Evolutionary conservation across 2,329 filamentous ascomycete genomes (phyloP), one percentile per base, ranked within the genome.

Genomic region (Triangularia verruculosa): DNA sequence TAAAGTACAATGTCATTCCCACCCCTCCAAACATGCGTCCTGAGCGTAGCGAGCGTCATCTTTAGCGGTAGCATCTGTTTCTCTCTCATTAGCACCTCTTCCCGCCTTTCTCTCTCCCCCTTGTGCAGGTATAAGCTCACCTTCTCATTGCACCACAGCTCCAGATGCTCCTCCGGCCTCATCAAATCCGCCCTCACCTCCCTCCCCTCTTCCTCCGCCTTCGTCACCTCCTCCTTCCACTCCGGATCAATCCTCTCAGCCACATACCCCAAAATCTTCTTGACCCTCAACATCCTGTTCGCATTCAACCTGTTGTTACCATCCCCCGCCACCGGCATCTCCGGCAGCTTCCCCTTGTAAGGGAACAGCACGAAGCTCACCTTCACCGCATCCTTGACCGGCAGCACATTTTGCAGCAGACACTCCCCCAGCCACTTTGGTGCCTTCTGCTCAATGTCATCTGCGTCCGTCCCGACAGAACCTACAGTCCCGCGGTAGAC

Each of bases 341-440:
- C 84, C 0, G 93, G 92, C 59, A 98, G 79, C 25, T 83, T 78
- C 68, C 92, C 89, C 70, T 91, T 83, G 78, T 86, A 93, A 0
- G 95, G 93, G 70, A 95, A 87, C 24, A 99, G 82, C 15, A 97
- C 85, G 72, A 99, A 99, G 3, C 92, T 93, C n/a, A 98, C 89
- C 81, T 99, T 99, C 70, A 94, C 86, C 1, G 93, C 88, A n/a
- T 98, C 95, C 79, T 98, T 98, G 64, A 83, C 78, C 0, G 93
- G 92, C 8, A 92, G 86, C 73, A 86, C 84, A 74, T 97, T 97
- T 81, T 92, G 74, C 55, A 99, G 80, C 13, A 99, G 80, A 34
- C 97, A 85, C 67, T 98, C 93, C 13, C 91, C 93, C 6, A 99
- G 82, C 95, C 95, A 99, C 81, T 91, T 89, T 1, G 95, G 94